Base-by-base conservation (phyloP, 371 early-diverging fungal genomes). In the Mucor velutinosus region DNA sequence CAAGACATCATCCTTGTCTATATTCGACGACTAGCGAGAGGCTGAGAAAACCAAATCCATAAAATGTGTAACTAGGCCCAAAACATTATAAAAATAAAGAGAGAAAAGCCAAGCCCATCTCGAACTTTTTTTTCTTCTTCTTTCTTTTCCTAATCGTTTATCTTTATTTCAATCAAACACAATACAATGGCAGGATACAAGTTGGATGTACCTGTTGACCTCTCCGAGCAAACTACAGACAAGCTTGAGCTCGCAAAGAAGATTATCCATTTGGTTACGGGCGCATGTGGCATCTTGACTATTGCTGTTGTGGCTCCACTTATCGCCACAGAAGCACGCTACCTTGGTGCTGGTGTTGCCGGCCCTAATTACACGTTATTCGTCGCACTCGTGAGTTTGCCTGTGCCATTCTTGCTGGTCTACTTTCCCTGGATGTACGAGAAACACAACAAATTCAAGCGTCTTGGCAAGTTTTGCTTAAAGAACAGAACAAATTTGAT, bases 371-470 rank as follows among this genome's bases (percentile, higher is more conserved):
- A 73, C 58, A 60, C 74, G 29, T 30, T 73, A 8, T 71, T 76
- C 12, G 76, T 76, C 11, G 64, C 68, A 35, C 59, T 76, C 19
- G 15, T 68, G 32, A 70, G 65, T 37, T 35, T 73, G 5, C 66
- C 68, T 17, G 32, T 61, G 11, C 74, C 76, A 1, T 70, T 76
- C 29, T 37, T 62, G 17, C 55, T 76, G 19, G 69, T 73, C 19
- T 73, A 70, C 59, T 73, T 76, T 29, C 76, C 76, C 57, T 76
- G 69, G 68, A 73, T 71, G 66, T 76, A 76, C 27, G 76, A 76
- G 39, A 65, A 59, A 17, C 30, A 76, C 30, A 73, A 71, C 58
- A 76, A 76, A 37, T 76, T 76, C 47, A 76, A 71, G 60, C 55
- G 56, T n/a, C 43, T 71, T 51, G 76, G 73, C 39, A 76, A 76